Evolutionary conservation across 179 eudicot species (phyloP).

Genomic region (Gypsophila paniculata): DNA sequence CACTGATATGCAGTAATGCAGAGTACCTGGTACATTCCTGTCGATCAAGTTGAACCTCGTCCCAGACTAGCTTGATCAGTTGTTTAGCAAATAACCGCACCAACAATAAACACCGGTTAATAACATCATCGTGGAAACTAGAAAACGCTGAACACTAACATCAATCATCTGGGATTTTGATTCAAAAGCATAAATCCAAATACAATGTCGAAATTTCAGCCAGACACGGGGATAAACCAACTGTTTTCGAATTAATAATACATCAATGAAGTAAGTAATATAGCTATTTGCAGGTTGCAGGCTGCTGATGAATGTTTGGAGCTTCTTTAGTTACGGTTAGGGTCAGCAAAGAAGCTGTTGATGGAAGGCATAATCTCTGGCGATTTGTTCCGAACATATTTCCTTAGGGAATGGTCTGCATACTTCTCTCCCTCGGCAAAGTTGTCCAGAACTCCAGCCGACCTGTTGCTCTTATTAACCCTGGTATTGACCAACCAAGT

Average conservation of each 20-base stretch:
- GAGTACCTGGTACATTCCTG: no score
- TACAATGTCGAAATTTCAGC: slow-evolving; percentile 3
- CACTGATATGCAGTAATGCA: no score
- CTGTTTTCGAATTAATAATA: background rate
- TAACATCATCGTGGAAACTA: background rate
- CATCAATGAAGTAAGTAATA: background rate
- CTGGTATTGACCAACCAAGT: slow-evolving; percentile 26
- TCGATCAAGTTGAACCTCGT: no score
- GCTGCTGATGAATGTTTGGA: background rate
- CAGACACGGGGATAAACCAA: background rate
- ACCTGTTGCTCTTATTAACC: slow-evolving; percentile 69
- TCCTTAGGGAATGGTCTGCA: slow-evolving; percentile 59
- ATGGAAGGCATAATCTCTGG: slow-evolving; percentile 77
- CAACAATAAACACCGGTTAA: no score
- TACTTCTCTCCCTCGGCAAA: slow-evolving; percentile 66
- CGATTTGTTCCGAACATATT: slow-evolving; percentile 50
- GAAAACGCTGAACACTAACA: background rate
- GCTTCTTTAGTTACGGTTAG: slow-evolving; percentile 24
- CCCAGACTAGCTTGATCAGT: no score
- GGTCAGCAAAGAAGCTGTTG: slow-evolving; percentile 60
- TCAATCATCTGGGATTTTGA: background rate
- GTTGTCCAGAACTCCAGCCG: slow-evolving; percentile 77
- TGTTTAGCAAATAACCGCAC: no score
- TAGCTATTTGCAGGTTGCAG: background rate
- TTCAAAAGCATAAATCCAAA: background rate